Evolutionary conservation across 1,139 yeast species (phyloP).

Genomic region (Candida tetrigidarum): DNA sequence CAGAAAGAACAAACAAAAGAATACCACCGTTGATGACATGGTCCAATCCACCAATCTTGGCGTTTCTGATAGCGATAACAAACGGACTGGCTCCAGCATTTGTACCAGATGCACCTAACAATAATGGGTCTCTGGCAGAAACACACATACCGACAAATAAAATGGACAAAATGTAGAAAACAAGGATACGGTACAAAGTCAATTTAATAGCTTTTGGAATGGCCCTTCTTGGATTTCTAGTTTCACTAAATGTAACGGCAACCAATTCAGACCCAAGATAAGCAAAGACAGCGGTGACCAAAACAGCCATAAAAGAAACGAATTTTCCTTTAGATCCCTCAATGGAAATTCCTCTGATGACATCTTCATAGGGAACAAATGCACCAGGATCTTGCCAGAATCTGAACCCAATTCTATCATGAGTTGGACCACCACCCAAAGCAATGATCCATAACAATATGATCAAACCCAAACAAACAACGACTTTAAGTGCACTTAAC

Average conservation of each 20-base stretch:
- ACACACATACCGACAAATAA: constrained; percentile 77
- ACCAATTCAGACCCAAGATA: constrained; percentile 76
- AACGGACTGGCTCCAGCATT: constrained; percentile 83
- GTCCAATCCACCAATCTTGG: constrained; percentile 45
- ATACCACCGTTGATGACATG: constrained; percentile 51
- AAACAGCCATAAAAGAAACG: constrained; percentile 66
- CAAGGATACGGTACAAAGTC: constrained; percentile 74
- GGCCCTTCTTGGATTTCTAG: constrained; percentile 72
- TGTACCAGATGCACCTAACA: constrained; percentile 41
- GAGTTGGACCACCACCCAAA: constrained; percentile 63
- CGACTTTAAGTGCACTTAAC: constrained; percentile 61
- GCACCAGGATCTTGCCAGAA: constrained; percentile 71
- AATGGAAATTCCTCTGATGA: constrained; percentile 25
- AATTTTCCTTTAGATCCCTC: constrained; percentile 45
- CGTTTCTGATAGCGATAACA: constrained; percentile 52
- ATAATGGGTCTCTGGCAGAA: constrained; percentile 64
- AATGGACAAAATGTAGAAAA: constrained; percentile 70
- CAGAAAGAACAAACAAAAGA: constrained; percentile 48
- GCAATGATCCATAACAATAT: constrained; percentile 51
- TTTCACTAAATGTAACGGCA: constrained; percentile 76
- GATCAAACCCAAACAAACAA: constrained; percentile 60
- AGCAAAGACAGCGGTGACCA: constrained; percentile 77
- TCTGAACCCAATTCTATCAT: constrained; percentile 67
- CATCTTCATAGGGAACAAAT: constrained; percentile 49
- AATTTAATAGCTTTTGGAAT: constrained; percentile 79